Percentiles rank a stretch among this genome's conserved stretches.
phyloP scores from a whole-genome alignment of 2,329 filamentous ascomycete species.

The Pestalotiopsis sp. region DNA sequence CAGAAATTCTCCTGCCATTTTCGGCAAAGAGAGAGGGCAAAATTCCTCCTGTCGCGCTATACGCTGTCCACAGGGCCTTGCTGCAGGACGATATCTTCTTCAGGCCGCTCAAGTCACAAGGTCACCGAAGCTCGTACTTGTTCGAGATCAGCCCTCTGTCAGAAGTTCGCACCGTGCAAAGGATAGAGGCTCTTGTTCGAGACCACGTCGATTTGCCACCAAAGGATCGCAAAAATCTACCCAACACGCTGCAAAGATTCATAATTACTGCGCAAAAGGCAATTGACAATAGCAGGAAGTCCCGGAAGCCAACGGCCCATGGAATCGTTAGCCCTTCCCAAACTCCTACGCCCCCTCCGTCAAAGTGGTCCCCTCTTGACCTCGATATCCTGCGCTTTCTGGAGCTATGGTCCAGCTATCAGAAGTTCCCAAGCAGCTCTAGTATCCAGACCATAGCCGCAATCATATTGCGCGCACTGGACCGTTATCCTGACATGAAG shows the following conservation, averaged over 20 bases:
- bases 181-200: conserved; percentile 55
- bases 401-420: conserved; percentile 66
- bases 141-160: conserved; percentile 63
- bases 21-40: conserved; percentile 36
- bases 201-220: conserved; percentile 48
- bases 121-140: conserved; percentile 54
- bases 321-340: conserved; percentile 49
- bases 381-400: conserved; percentile 67
- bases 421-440: conserved; percentile 54
- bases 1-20: conserved; percentile 43
- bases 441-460: conserved; percentile 64
- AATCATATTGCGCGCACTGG: conserved; percentile 62
- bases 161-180: conserved; percentile 54
- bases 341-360: conserved; percentile 13
- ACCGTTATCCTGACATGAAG: conserved; percentile 57
- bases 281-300: conserved; percentile 54
- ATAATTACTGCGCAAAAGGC: conserved; percentile 48
- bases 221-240: background rate
- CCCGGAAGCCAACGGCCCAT: conserved; percentile 50
- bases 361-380: conserved; percentile 52
- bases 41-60: conserved; percentile 55
- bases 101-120: conserved; percentile 49
- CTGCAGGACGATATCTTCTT: conserved; percentile 64
- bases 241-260: conserved; percentile 42
- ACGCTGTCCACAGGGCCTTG: conserved; percentile 71